These are phyloP conservation scores for Limtongia smithiae DNA, from an alignment of 805 yeast genomes.

Conservation along the genomic window DNA sequence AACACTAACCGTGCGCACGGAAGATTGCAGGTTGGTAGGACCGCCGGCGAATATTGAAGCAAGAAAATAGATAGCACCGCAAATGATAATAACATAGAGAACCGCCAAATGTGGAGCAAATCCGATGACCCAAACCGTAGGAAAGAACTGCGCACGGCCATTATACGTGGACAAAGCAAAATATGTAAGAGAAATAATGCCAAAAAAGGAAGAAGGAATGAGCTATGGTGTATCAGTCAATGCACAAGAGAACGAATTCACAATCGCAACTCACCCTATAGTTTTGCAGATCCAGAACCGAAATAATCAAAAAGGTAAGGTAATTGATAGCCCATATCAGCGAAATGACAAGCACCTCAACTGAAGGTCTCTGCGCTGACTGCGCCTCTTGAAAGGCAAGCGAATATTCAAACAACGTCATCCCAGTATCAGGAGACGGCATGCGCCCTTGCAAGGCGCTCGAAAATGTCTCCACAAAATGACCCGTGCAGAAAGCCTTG, in stretches of 20 bases:
- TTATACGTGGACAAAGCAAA: slow-evolving; percentile 42
- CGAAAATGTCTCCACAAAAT: slow-evolving; percentile 63
- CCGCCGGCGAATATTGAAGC: slow-evolving; percentile 60
- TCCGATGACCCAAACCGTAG: slow-evolving; percentile 54
- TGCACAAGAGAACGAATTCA: neutral
- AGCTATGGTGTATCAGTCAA: slow-evolving; percentile 36
- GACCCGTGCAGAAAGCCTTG: slow-evolving; percentile 55
- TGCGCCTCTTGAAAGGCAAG: slow-evolving; percentile 71
- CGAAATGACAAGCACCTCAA: slow-evolving; percentile 51
- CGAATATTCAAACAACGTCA: slow-evolving; percentile 72
- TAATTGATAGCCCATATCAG: slow-evolving; percentile 58
- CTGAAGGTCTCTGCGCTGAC: slow-evolving; percentile 49
- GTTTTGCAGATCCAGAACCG: slow-evolving; percentile 49
- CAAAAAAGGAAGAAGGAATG: slow-evolving; percentile 59
- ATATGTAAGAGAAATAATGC: slow-evolving; percentile 50
- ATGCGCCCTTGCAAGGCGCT: slow-evolving; percentile 53
- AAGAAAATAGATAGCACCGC: slow-evolving; percentile 51
- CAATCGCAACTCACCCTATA: slow-evolving; percentile 41
- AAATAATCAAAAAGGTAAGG: slow-evolving; percentile 59
- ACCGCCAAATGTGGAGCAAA: slow-evolving; percentile 65
- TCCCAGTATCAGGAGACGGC: slow-evolving; percentile 62
- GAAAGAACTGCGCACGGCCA: slow-evolving; percentile 49
- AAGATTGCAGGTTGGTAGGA: slow-evolving; percentile 42
- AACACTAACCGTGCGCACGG: slow-evolving; percentile 35
- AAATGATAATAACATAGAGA: slow-evolving; percentile 47